Evolutionary conservation across 192 early-diverging fungal species (phyloP), one percentile per base, ranked within the genome.

Genomic region (Dissophora globulifera): DNA sequence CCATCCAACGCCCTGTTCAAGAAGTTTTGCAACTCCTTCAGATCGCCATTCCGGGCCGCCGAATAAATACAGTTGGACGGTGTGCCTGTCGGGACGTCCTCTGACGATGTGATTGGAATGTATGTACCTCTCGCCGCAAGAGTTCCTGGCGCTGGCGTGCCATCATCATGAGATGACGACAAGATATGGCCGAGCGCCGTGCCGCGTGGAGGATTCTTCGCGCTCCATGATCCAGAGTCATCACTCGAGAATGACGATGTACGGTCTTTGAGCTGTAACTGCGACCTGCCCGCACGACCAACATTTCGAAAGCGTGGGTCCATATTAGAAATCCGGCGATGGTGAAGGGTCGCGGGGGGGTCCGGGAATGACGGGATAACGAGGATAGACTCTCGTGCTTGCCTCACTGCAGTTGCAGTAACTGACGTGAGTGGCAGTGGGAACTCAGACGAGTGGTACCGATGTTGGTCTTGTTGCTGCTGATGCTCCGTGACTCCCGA

Each of bases 271-370:
- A 26, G 17, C 32, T 41, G 47, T 7, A 33, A 51, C 9, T 40
- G 51, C 20, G 53, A 40, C 38, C 19, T 26, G 9, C 15, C n/a
- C 0, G 23, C 19, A n/a, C 54, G 71, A 30, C 53, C 47, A 12
- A 35, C 29, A 22, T 45, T 16, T 2, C 72, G 62, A 35, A 32
- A 67, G 11, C 52, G 58, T 19, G 33, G n/a, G 8, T 76, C 58
- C 8, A 76, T 43, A n/a, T 66, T 66, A 9, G 72, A 76, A 29
- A 76, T 76, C 0, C 72, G 63, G 13, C 72, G 72, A 17, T 76
- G 61, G 25, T 76, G 72, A 4, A 76, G 58, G 4, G 72, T 76
- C 4, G 58, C 31, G 2, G 72, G 72, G 9, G 72, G 72, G 23
- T 76, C 72, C 4, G 72, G 72, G 30, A 76, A 76, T 0, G 40